Base-by-base conservation (phyloP, 306 rosid species). In the Clitoria ternatea region DNA sequence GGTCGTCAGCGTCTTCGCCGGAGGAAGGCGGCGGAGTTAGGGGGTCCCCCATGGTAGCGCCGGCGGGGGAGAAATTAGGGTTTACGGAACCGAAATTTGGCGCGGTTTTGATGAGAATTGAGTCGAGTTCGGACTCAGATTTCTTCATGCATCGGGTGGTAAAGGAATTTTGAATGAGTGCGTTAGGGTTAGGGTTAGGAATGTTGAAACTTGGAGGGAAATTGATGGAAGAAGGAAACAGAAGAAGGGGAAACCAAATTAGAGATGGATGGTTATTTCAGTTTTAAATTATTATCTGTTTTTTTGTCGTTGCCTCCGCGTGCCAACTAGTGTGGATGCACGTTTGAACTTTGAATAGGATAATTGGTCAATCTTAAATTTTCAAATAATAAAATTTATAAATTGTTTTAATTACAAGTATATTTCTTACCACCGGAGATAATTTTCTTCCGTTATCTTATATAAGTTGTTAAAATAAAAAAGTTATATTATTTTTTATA, bases 1-100 rank as follows among this genome's bases (percentile, higher is more conserved):
- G 54, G 33, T 52, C 80, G 3, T 72, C 94, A 5, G 3, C 13
- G 56, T 68, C 88, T 19, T 72, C 84, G 11, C 72, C 78, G 20
- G 88, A 40, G 40, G 75, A 71, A 32, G 90, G 94, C 53, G 94
- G 90, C 4, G 76, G 96, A 56, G 93, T 49, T 64, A 76, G 77
- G 22, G 83, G 13, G 5, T 68, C 74, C 48, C 50, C 59, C 87
- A 73, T 85, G 47, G 50, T n/a, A 8, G 33, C 24, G 55, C 50
- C 35, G 26, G 59, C 9, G 66, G 57, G 22, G 44, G 57, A 24
- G 61, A 37, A 78, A 66, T 54, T 80, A 84, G 85, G 79, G 85
- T 29, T 79, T 53, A 26, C 23, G 27, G 18, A 60, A 23, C 27
- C 43, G 24, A 66, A 80, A 50, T 53, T 79, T 29, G 36, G 70